Percentiles rank a stretch among this genome's conserved stretches.
These are phyloP conservation scores for Coccomyxa subellipsoidea DNA, from an alignment of 163 green algal genomes.

Conservation along the genomic window DNA sequence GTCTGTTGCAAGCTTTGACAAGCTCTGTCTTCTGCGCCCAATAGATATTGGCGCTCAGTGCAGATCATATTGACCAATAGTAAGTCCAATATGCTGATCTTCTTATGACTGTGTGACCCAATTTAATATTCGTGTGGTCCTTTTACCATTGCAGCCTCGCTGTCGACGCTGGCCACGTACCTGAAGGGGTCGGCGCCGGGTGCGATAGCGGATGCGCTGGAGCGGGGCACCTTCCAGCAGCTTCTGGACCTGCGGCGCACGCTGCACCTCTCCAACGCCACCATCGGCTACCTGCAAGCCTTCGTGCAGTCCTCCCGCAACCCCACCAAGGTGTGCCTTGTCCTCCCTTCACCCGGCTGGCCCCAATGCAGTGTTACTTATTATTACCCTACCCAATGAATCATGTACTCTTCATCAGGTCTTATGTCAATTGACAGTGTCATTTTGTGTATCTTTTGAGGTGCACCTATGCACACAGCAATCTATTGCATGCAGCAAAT, in stretches of 20 bases:
- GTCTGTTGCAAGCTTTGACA: not conserved
- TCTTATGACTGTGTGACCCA: not conserved
- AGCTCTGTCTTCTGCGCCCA: no score
- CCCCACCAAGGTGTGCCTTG: not conserved
- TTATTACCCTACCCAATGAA: no score
- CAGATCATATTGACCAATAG: no score
- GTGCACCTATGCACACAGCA: no score
- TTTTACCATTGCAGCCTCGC: not conserved
- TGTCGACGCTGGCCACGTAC: constrained; percentile 8
- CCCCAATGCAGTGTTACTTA: no score
- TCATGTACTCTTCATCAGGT: no score
- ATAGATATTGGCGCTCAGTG: no score
- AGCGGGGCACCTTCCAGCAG: not conserved
- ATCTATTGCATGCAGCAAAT: no score
- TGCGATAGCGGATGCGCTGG: not conserved
- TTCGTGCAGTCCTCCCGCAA: constrained; percentile 1
- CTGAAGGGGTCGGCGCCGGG: constrained; percentile 1
- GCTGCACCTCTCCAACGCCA: constrained; percentile 7
- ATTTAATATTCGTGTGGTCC: not conserved
- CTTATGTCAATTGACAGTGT: no score
- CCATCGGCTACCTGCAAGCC: constrained; percentile 4
- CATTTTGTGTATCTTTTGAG: no score
- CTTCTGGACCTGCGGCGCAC: constrained; percentile 1
- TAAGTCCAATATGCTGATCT: no score
- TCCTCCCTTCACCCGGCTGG: not conserved